Evolutionary conservation across 331 rosid genomes (phyloP).

Genomic region (Quercus phellos): DNA sequence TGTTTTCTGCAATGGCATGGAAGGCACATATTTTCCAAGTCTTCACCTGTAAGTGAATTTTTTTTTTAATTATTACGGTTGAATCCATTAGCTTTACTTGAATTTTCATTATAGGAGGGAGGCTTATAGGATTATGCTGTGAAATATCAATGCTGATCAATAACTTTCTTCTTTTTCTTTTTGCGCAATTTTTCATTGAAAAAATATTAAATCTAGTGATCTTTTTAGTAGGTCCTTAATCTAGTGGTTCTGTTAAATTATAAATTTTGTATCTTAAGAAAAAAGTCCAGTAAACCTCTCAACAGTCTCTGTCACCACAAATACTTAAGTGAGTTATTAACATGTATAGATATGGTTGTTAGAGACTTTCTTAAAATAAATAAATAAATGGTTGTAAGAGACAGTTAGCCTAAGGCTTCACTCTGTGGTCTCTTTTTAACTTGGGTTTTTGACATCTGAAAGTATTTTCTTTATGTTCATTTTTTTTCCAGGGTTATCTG

Average conservation of each 20-base stretch:
- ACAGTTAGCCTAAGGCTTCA: not conserved
- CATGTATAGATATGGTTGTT: too few relatives aligned
- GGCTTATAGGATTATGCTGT: too few relatives aligned
- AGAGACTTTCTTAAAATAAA: too few relatives aligned
- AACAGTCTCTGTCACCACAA: not conserved
- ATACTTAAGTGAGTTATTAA: too few relatives aligned
- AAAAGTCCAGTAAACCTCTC: not conserved
- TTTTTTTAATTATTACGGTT: not conserved
- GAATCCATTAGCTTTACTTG: not conserved
- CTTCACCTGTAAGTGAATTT: slow-evolving; percentile 80
- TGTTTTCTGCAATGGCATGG: slow-evolving; percentile 87
- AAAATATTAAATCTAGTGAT: not conserved
- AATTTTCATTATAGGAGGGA: too few relatives aligned
- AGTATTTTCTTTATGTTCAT: slow-evolving; percentile 1
- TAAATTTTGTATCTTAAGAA: not conserved
- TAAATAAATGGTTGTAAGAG: too few relatives aligned
- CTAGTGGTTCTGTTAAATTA: not conserved
- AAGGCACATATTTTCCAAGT: slow-evolving; percentile 93
- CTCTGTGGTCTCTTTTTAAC: not conserved
- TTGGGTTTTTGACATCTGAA: not conserved
- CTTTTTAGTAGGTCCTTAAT: not conserved
- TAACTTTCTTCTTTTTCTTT: not conserved
- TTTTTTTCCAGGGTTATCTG: slow-evolving; percentile 74
- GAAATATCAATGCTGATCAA: not conserved
- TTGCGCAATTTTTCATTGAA: not conserved